Conservation (phyloP, 1,284 basidiomycete genomes). For the Rhodotorula sp. region DNA sequence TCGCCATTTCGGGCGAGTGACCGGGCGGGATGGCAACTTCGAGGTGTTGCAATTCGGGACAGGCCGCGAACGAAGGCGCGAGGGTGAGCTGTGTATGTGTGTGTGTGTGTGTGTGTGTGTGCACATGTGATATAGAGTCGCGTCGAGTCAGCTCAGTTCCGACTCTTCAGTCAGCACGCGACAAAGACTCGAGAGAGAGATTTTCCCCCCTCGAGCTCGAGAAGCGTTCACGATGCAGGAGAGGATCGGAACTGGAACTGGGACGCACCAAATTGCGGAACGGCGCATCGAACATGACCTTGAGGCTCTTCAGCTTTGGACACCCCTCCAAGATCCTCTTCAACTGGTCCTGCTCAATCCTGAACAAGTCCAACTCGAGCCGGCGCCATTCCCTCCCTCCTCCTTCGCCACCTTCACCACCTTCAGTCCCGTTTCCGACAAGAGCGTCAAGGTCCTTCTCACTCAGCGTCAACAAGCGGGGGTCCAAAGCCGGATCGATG, state of each 20-base stretch:
- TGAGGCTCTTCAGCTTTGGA: constrained; percentile 10
- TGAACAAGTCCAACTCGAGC: constrained; percentile 29
- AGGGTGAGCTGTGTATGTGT: constrained; percentile 36
- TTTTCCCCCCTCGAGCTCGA: too few species aligned
- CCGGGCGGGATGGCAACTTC: constrained; percentile 27
- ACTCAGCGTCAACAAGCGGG: constrained; percentile 1
- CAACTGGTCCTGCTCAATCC: constrained; percentile 12
- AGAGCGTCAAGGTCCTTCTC: constrained; percentile 16
- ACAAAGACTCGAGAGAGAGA: too few species aligned
- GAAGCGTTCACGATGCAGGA: too few species aligned
- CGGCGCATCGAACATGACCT: constrained; percentile 25
- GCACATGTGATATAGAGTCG: too few species aligned
- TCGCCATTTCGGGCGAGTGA: constrained; percentile 23
- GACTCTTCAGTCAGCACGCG: too few species aligned
- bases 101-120: too few species aligned
- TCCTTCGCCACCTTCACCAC: neutral
- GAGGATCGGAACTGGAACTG: too few species aligned
- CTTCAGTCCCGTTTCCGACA: neutral
- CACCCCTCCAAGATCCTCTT: constrained; percentile 27
- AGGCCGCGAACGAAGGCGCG: constrained; percentile 17
- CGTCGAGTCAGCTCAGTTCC: too few species aligned
- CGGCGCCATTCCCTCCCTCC: constrained; percentile 8
- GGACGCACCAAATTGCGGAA: constrained; percentile 30
- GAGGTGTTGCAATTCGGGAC: constrained; percentile 12
- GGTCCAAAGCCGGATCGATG: constrained; percentile 20